A percentile compares a stretch with the other conserved stretches of the same genome.
These are phyloP conservation scores for Triticum timopheevii DNA, from an alignment of 176 grass and related monocot genomes.

Conservation along the genomic window DNA sequence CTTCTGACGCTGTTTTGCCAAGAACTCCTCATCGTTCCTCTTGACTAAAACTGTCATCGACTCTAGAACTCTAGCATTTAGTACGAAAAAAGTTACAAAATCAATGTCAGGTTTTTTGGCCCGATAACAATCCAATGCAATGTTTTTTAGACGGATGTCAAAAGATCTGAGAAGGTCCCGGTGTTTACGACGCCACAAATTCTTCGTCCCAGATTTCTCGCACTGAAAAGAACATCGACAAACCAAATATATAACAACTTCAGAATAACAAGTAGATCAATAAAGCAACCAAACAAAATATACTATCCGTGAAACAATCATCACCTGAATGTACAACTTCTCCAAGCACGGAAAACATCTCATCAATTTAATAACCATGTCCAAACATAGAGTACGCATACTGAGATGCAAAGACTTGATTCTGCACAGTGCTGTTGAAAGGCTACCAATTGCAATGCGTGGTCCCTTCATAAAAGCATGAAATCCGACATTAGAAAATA, in stretches of 20 bases:
- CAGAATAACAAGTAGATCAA: neutral
- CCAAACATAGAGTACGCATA: neutral
- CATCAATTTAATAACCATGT: neutral
- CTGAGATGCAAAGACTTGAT: neutral
- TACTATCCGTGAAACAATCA: neutral
- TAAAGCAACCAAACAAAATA: neutral
- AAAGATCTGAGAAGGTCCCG: neutral
- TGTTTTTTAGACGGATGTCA: neutral
- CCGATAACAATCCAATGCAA: neutral
- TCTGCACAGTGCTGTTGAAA: neutral
- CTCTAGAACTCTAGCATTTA: neutral
- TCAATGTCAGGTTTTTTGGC: neutral
- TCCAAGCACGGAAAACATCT: neutral
- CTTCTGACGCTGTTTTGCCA: neutral
- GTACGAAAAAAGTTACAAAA: neutral
- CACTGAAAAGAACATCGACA: neutral
- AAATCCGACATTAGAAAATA: neutral
- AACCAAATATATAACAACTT: neutral
- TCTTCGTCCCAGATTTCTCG: neutral
- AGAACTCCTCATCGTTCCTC: neutral
- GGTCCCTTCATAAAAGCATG: neutral
- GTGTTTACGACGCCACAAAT: neutral
- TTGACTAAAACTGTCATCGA: neutral
- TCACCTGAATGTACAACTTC: constrained; percentile 3
- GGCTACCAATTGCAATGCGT: too few species aligned